Base-by-base conservation (phyloP, 2,329 filamentous ascomycete species). In the Diaporthe humulicola region DNA sequence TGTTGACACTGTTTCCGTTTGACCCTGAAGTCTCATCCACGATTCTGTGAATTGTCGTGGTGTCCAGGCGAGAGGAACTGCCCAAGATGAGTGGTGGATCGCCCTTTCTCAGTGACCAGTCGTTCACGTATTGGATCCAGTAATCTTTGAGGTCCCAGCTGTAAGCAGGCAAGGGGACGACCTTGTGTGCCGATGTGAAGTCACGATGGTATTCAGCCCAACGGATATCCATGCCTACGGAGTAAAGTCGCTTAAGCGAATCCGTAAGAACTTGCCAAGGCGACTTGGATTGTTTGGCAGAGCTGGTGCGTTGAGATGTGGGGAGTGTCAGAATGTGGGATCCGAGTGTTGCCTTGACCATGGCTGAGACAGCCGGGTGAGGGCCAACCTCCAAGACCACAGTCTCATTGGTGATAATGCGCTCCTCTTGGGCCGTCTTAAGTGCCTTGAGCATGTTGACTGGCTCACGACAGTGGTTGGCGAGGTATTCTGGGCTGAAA, bases 301-400 rank as follows among this genome's bases (percentile, higher is more conserved):
- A 45, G 14, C 54, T 57, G 17, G 36, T 79, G 93, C 91, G 60
- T 87, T 88, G 74, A 91, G 89, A 48, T 89, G 90, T 91, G 6
- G 91, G 87, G 17, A 89, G 86, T 19, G 89, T 88, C 50, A 88
- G 85, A 28, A 88, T 89, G 9, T 86, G 84, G 3, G 84, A 82
- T 38, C 88, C 89, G 71, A 93, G 87, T 7, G 89, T 90, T 19
- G 90, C 88, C 84, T 92, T 93, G 76, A 94, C 88, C 88, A 95
- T 92, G 74, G 89, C 88, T 57, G 88, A 88, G 82, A 90, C 93
- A 25, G 94, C 89, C 0, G 93, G 92, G 79, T 94, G 92, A 45
- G 93, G 92, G n/a, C 93, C 93, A 77, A 95, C 85, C 81, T 95
- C 93, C 71, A 95, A 84, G 89, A 91, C 94, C 38, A 91, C 87